These are phyloP conservation scores for Metarhizium robertsii DNA, from an alignment of 2,329 filamentous ascomycete genomes.

Conservation along the genomic window DNA sequence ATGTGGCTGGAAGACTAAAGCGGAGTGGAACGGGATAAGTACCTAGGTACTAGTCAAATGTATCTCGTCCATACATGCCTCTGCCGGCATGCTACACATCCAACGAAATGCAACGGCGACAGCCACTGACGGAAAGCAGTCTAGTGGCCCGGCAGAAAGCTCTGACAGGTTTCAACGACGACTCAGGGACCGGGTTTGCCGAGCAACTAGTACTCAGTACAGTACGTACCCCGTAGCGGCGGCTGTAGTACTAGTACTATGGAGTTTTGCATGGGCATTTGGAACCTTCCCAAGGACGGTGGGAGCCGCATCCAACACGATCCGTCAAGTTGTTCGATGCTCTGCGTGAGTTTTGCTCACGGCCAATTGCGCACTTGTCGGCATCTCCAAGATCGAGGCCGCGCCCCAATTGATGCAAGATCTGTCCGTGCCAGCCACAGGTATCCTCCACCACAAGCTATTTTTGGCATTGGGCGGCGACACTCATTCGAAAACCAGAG, in stretches of 20 bases:
- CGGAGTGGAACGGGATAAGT: slow-evolving; percentile 13
- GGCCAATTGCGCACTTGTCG: too few species aligned
- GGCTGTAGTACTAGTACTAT: not conserved
- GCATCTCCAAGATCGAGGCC: not conserved
- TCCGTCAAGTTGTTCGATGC: too few species aligned
- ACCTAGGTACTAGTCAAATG: not conserved
- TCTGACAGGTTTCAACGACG: not conserved
- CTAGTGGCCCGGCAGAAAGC: not conserved
- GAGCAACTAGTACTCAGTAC: not conserved
- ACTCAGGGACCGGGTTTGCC: not conserved
- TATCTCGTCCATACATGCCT: not conserved
- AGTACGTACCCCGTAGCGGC: too few species aligned
- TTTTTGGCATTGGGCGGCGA: not conserved
- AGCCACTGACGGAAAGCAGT: not conserved
- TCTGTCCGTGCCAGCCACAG: not conserved
- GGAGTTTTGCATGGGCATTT: not conserved
- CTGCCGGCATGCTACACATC: not conserved
- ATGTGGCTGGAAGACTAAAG: slow-evolving; percentile 16
- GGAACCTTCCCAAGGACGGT: too few species aligned
- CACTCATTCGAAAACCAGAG: not conserved
- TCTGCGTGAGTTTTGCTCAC: too few species aligned
- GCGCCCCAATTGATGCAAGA: not conserved
- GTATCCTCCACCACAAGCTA: not conserved
- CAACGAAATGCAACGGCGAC: not conserved
- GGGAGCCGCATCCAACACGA: too few species aligned